Evolutionary conservation across 441 rosid species (phyloP).

Genomic region (Dalechampia spathulata): DNA sequence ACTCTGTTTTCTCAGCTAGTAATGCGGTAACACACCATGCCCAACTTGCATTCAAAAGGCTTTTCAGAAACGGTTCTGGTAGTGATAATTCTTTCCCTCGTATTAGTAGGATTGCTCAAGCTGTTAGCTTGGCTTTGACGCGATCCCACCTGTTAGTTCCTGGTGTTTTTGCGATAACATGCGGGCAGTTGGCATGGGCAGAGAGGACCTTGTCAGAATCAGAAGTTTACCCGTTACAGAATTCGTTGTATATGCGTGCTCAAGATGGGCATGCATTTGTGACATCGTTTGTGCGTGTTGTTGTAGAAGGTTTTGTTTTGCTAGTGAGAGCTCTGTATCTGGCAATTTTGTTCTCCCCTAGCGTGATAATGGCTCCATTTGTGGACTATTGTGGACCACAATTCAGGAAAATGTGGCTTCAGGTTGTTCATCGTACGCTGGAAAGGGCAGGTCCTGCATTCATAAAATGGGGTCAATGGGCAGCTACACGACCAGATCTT

Average conservation of each 20-base stretch:
- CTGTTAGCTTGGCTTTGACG: constrained; percentile 74
- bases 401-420: constrained; percentile 76
- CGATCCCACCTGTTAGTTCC: constrained; percentile 65
- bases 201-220: constrained; percentile 35
- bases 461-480: constrained; percentile 99
- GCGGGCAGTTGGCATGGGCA: constrained; percentile 71
- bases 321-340: constrained; percentile 75
- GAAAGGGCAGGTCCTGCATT: constrained; percentile 98
- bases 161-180: constrained; percentile 44
- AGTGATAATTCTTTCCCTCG: constrained; percentile 26
- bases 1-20: constrained; percentile 33
- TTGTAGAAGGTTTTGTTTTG: constrained; percentile 57
- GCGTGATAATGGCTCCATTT: constrained; percentile 77
- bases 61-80: constrained; percentile 32
- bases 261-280: constrained; percentile 73
- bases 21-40: constrained; percentile 41
- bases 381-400: constrained; percentile 58
- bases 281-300: constrained; percentile 37
- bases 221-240: constrained; percentile 42
- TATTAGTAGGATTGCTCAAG: constrained; percentile 71
- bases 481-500: constrained; percentile 98
- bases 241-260: constrained; percentile 60
- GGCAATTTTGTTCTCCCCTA: constrained; percentile 72
- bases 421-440: constrained; percentile 66
- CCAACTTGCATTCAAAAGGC: constrained; percentile 63